Evolutionary conservation across 1,284 basidiomycete genomes (phyloP).

Genomic region (Ceratobasidium sp.): DNA sequence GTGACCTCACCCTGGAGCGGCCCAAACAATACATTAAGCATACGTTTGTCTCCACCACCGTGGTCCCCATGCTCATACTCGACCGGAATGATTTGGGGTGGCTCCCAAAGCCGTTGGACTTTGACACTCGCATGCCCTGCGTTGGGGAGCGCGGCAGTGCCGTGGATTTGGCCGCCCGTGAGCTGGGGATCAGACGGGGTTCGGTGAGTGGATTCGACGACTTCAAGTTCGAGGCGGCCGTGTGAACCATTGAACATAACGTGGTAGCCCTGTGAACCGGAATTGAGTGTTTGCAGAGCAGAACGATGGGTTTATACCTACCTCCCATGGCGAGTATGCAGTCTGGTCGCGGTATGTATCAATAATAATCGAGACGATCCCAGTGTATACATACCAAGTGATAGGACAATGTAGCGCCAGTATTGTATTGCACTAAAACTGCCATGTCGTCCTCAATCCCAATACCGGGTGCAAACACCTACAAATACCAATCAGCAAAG

Average conservation of each 20-base stretch:
- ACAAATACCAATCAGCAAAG: neutral
- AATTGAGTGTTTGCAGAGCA: neutral
- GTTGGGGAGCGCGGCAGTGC: slow-evolving; percentile 60
- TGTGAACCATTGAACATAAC: slow-evolving; percentile 67
- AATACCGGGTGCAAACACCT: slow-evolving; percentile 65
- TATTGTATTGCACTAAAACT: slow-evolving; percentile 63
- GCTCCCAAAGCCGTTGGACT: slow-evolving; percentile 62
- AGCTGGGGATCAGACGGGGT: slow-evolving; percentile 54
- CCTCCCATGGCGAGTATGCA: slow-evolving; percentile 59
- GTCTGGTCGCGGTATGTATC: slow-evolving; percentile 51
- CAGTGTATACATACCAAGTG: slow-evolving; percentile 56
- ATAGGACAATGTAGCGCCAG: slow-evolving; percentile 65
- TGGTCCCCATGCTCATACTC: slow-evolving; percentile 61
- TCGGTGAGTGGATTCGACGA: slow-evolving; percentile 61
- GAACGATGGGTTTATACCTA: neutral
- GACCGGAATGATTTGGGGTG: slow-evolving; percentile 60
- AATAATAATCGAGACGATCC: slow-evolving; percentile 19
- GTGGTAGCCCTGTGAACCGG: slow-evolving; percentile 58
- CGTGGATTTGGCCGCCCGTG: slow-evolving; percentile 59
- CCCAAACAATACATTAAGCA: slow-evolving; percentile 65
- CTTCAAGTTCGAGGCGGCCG: slow-evolving; percentile 65
- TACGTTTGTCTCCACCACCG: slow-evolving; percentile 64
- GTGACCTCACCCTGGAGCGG: slow-evolving; percentile 57
- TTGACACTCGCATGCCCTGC: slow-evolving; percentile 61
- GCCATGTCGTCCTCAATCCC: slow-evolving; percentile 68